Percentiles rank a stretch among this genome's conserved stretches.
These are phyloP conservation scores for Nicotiana knightiana DNA, from an alignment of 257 asterid species.

Conservation along the genomic window DNA sequence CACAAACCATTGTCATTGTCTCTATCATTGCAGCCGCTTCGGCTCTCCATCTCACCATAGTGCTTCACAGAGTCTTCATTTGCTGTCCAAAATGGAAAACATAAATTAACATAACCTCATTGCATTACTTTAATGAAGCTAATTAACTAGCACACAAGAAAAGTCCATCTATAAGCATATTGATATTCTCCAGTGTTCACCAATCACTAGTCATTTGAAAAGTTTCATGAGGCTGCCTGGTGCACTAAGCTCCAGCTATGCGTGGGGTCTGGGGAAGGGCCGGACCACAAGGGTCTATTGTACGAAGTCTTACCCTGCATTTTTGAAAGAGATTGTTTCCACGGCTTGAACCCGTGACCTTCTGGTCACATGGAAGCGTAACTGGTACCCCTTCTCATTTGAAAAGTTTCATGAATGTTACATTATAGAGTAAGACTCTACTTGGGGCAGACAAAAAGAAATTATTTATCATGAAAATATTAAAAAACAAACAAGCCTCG, in stretches of 20 bases:
- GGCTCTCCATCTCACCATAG: constrained; percentile 11
- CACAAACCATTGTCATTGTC: constrained; percentile 46
- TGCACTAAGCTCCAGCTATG: too few relatives aligned
- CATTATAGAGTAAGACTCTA: background rate
- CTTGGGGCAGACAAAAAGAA: background rate
- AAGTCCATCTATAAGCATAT: background rate
- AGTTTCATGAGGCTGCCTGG: background rate
- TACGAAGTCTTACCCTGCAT: too few relatives aligned
- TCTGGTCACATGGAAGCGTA: too few relatives aligned
- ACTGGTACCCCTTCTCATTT: too few relatives aligned
- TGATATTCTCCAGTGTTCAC: background rate
- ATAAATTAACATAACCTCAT: background rate
- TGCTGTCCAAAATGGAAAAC: constrained; percentile 22
- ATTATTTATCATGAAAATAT: background rate
- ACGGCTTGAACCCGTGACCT: too few relatives aligned
- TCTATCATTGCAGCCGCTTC: constrained; percentile 12
- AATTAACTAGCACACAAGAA: background rate
- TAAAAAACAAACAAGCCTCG: background rate
- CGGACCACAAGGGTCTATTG: too few relatives aligned
- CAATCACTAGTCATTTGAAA: background rate
- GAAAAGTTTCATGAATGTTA: background rate
- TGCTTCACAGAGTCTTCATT: constrained; percentile 25
- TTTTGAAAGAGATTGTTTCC: too few relatives aligned
- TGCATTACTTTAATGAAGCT: background rate
- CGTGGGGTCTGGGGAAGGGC: too few relatives aligned